A percentile compares a stretch with the other conserved stretches of the same genome.
Evolutionary conservation across 2,329 filamentous ascomycete species (phyloP).

Genomic region (Geosmithia morbida): DNA sequence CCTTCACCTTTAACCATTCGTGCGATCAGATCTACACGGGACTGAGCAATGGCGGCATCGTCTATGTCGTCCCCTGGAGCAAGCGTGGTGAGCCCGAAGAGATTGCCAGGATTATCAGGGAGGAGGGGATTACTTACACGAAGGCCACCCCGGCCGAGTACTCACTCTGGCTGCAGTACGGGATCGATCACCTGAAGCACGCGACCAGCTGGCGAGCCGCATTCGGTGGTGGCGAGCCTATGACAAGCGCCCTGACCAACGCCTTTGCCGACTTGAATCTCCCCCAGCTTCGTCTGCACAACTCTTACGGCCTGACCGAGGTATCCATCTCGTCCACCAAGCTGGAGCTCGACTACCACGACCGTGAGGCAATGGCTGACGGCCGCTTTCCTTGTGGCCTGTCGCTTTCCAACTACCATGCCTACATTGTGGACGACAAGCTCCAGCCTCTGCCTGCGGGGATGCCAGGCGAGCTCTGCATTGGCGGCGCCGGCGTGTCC

Average conservation of each 20-base stretch:
- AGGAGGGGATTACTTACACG: conserved; percentile 13
- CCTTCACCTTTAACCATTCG: conserved; percentile 23
- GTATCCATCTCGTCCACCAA: conserved; percentile 3
- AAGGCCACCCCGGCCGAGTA: conserved; percentile 26
- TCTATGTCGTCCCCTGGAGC: conserved; percentile 13
- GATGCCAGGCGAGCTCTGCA: conserved; percentile 4
- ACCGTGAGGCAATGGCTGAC: not conserved
- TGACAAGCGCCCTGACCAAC: conserved; percentile 5
- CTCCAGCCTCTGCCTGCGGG: conserved; percentile 5
- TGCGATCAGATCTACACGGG: conserved; percentile 17
- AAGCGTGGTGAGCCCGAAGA: conserved; percentile 16
- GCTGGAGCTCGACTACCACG: not conserved
- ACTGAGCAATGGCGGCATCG: conserved; percentile 16
- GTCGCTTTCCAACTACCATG: conserved; percentile 11
- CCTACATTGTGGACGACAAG: conserved; percentile 23
- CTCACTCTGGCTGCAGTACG: conserved; percentile 12
- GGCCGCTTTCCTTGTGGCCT: not conserved
- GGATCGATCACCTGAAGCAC: conserved; percentile 2
- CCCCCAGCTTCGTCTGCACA: conserved; percentile 5
- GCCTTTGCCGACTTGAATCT: conserved; percentile 2
- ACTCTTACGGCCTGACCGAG: conserved; percentile 18
- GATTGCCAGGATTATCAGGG: conserved; percentile 18
- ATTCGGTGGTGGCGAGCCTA: conserved; percentile 12
- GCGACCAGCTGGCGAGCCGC: conserved; percentile 2
- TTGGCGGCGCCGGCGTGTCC: conserved; percentile 2